phyloP scores from a whole-genome alignment of 108 stramenopile species.

The Nitzschia inconspicua region DNA sequence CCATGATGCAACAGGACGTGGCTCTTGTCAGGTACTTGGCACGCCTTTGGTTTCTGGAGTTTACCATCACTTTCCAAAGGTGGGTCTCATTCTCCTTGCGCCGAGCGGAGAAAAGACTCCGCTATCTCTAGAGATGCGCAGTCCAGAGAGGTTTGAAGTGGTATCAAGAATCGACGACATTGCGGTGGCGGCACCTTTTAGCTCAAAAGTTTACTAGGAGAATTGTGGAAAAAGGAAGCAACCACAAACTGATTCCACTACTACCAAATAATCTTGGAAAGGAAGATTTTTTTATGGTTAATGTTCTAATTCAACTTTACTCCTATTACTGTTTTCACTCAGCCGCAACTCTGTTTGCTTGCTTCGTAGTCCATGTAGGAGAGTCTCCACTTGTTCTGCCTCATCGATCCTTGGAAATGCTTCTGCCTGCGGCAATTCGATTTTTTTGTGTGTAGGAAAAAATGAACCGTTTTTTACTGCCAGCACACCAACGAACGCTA shows the following conservation, averaged over 20 bases:
- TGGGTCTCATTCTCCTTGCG: not conserved
- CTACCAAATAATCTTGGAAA: no score
- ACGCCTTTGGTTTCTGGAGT: conserved; percentile 59
- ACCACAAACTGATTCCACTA: not conserved
- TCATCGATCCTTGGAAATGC: no score
- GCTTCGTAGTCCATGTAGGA: conserved; percentile 31
- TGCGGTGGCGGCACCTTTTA: conserved; percentile 18
- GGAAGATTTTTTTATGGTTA: no score
- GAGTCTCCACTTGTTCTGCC: conserved; percentile 56
- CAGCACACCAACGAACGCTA: no score
- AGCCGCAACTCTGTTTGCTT: conserved; percentile 18
- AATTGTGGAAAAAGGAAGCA: no score
- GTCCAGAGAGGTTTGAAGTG: conserved; percentile 15
- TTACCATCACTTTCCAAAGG: conserved; percentile 39
- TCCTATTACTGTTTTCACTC: no score
- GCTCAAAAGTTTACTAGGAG: no score
- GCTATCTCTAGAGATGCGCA: not conserved
- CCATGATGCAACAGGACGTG: conserved; percentile 5
- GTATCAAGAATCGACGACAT: conserved; percentile 6
- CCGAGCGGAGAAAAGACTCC: conserved; percentile 2
- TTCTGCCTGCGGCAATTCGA: no score
- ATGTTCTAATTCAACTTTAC: no score
- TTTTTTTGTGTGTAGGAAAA: no score
- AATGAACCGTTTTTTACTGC: no score
- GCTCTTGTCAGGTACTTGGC: conserved; percentile 52